phyloP scores from a whole-genome alignment of 2,329 filamentous ascomycete genomes.

The Calonectria hongkongensis region DNA sequence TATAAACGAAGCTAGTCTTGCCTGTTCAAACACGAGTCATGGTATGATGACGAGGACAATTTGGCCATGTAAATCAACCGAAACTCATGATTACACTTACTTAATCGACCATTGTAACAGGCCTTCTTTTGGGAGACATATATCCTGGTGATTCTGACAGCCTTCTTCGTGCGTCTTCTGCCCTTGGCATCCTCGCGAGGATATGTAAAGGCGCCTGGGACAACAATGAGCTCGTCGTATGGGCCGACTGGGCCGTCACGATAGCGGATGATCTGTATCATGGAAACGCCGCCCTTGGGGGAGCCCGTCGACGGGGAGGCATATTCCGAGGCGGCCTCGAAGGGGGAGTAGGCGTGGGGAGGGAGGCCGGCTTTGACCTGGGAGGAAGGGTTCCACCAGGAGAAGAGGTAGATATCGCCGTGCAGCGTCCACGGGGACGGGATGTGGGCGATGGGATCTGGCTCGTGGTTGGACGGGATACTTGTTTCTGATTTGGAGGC shows the following conservation, averaged over 20 bases:
- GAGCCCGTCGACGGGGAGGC: conserved; percentile 57
- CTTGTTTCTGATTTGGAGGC: background rate
- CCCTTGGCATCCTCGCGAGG: conserved; percentile 59
- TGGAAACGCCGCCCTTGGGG: conserved; percentile 66
- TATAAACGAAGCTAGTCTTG: background rate
- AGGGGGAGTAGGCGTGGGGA: conserved; percentile 65
- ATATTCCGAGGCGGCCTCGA: conserved; percentile 66
- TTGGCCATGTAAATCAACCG: background rate
- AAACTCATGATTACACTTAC: conserved; percentile 57
- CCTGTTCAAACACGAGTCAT: background rate
- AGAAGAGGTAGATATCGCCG: conserved; percentile 66
- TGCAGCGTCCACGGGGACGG: conserved; percentile 67
- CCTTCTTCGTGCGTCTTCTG: conserved; percentile 57
- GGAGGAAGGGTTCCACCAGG: conserved; percentile 61
- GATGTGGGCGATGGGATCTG: conserved; percentile 48
- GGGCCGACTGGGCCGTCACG: conserved; percentile 70
- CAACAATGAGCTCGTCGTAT: conserved; percentile 72
- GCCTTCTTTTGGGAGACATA: conserved; percentile 73
- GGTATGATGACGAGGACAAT: background rate
- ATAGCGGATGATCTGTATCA: conserved; percentile 72
- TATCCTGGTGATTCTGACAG: conserved; percentile 69
- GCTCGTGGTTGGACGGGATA: conserved; percentile 11
- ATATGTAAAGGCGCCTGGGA: conserved; percentile 68
- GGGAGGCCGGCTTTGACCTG: conserved; percentile 58
- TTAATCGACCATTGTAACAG: conserved; percentile 71